Percentiles rank a stretch among this genome's conserved stretches.
Conservation (phyloP, 768 basidiomycete species). For the Mycena latifolia region DNA sequence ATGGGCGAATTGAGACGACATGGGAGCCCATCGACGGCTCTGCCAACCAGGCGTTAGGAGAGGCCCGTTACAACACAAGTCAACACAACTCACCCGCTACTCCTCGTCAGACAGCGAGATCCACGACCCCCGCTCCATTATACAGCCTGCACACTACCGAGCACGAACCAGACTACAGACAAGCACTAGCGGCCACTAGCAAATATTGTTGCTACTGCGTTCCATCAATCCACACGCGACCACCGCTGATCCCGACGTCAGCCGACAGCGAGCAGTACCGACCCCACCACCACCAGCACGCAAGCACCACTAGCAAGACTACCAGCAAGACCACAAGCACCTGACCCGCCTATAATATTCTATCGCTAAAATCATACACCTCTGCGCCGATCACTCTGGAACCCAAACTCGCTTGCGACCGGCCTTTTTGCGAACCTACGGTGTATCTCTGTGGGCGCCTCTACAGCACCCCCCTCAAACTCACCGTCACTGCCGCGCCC, state of each 20-base stretch:
- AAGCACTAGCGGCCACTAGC: no score
- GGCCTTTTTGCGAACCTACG: neutral
- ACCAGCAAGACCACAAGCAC: no score
- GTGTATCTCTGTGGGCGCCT: neutral
- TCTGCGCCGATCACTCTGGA: conserved; percentile 54
- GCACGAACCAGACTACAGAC: neutral
- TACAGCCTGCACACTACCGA: neutral
- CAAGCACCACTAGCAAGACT: no score
- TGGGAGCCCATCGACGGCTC: conserved; percentile 16
- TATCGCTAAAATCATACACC: conserved; percentile 72
- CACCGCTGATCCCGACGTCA: no score
- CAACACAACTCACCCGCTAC: neutral
- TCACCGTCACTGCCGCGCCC: conserved; percentile 50
- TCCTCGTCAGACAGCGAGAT: conserved; percentile 1
- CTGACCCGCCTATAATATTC: no score
- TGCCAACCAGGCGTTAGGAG: neutral
- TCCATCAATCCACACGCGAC: no score
- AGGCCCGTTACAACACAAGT: neutral
- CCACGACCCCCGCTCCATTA: conserved; percentile 9
- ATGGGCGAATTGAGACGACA: conserved; percentile 47
- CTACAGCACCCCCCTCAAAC: conserved; percentile 53
- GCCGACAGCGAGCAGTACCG: no score
- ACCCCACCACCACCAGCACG: no score
- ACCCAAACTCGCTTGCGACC: conserved; percentile 74
- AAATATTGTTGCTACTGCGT: no score